phyloP scores from a whole-genome alignment of 257 asterid species.

The Solanum chmielewskii region DNA sequence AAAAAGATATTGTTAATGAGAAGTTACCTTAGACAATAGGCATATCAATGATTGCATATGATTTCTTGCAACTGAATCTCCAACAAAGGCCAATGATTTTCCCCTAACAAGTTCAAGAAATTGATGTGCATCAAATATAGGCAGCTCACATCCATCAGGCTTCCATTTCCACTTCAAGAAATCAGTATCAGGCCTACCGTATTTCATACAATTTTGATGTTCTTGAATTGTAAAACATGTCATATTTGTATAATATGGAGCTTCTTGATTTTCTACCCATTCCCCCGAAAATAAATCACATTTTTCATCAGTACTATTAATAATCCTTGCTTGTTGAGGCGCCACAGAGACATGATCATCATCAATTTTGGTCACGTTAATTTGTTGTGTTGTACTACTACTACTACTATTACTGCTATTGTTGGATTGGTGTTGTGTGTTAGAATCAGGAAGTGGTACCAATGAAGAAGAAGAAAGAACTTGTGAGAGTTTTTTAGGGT shows the following conservation, averaged over 20 bases:
- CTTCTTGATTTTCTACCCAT: constrained; percentile 60
- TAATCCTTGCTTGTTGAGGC: background rate
- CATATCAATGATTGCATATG: constrained; percentile 80
- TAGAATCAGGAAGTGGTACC: background rate
- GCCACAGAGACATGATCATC: background rate
- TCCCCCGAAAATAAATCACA: constrained; percentile 71
- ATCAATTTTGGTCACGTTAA: background rate
- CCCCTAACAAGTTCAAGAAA: constrained; percentile 41
- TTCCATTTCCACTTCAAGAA: constrained; percentile 69
- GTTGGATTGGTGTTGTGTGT: background rate
- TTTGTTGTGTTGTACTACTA: background rate
- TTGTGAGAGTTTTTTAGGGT: background rate
- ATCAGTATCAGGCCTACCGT: constrained; percentile 47
- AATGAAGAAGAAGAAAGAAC: background rate
- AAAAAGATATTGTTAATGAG: background rate
- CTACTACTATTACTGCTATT: background rate
- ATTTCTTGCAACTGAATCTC: constrained; percentile 71
- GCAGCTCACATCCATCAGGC: constrained; percentile 58
- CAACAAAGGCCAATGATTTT: constrained; percentile 52
- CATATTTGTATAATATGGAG: constrained; percentile 58
- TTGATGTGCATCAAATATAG: constrained; percentile 30
- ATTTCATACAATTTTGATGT: constrained; percentile 70
- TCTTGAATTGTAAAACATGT: constrained; percentile 64
- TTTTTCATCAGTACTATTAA: background rate
- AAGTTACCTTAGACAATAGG: constrained; percentile 51